Evolutionary conservation across 2,329 filamentous ascomycete species (phyloP).

Genomic region (Xylaria sp.): DNA sequence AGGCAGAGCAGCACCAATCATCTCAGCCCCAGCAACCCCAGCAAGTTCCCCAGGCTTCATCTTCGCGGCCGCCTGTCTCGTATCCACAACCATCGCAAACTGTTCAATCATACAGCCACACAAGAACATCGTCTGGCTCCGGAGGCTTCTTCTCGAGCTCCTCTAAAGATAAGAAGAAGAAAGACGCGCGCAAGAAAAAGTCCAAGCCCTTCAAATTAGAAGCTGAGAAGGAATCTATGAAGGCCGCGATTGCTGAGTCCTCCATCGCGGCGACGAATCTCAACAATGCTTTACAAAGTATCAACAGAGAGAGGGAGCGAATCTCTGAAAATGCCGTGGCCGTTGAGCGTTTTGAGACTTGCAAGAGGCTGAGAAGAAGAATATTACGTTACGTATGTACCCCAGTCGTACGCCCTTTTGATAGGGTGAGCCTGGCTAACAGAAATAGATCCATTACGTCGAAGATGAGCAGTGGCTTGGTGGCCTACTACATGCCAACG

Average conservation of each 20-base stretch:
- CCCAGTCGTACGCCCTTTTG: constrained; percentile 29
- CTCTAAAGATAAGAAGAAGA: constrained; percentile 62
- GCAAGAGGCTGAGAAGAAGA: constrained; percentile 84
- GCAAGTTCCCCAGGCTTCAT: constrained; percentile 40
- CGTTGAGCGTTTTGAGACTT: constrained; percentile 81
- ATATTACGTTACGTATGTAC: constrained; percentile 79
- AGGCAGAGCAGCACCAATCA: constrained; percentile 56
- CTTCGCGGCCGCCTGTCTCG: constrained; percentile 46
- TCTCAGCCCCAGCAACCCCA: constrained; percentile 40
- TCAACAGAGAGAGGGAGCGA: constrained; percentile 88
- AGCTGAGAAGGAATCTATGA: constrained; percentile 86
- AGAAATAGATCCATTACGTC: constrained; percentile 79
- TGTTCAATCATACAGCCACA: constrained; percentile 54
- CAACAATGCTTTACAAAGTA: constrained; percentile 84
- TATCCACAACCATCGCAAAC: constrained; percentile 47
- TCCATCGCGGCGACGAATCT: constrained; percentile 93
- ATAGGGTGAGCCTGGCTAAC: constrained; percentile 37
- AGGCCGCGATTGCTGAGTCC: constrained; percentile 87
- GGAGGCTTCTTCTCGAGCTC: constrained; percentile 55
- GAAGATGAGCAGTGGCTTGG: constrained; percentile 93
- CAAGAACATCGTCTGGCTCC: constrained; percentile 51
- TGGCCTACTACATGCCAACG: constrained; percentile 90
- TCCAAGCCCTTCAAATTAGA: constrained; percentile 81
- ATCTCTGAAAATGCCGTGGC: constrained; percentile 86
- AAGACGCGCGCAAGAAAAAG: constrained; percentile 61